phyloP scores from a whole-genome alignment of 1,284 basidiomycete species.

The Ustilago trichophora region DNA sequence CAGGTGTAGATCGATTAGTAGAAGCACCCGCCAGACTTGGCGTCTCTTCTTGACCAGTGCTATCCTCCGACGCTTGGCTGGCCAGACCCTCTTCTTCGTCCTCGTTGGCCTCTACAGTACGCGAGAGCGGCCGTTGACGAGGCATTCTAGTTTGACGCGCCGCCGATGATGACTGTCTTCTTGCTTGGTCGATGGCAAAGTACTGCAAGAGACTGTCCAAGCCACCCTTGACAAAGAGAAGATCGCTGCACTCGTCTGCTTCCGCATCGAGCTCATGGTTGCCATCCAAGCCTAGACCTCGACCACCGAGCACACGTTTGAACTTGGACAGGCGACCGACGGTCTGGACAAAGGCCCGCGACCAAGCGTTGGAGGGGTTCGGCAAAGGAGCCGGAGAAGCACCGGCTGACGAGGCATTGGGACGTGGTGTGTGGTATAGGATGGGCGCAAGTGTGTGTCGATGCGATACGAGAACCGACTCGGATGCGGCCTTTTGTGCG shows the following conservation, averaged over 20 bases:
- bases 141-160: conserved; percentile 2
- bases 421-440: background rate
- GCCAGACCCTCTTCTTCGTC: conserved; percentile 33
- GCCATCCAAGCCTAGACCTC: conserved; percentile 21
- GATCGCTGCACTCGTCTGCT: conserved; percentile 67
- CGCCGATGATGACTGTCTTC: conserved; percentile 10
- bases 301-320: conserved; percentile 73
- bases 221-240: conserved; percentile 54
- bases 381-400: conserved; percentile 40
- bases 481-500: conserved; percentile 37
- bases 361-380: conserved; percentile 71
- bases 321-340: conserved; percentile 82
- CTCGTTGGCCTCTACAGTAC: conserved; percentile 32
- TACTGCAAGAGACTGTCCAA: conserved; percentile 51
- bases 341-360: conserved; percentile 80
- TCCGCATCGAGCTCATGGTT: conserved; percentile 41
- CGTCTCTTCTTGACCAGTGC: conserved; percentile 48
- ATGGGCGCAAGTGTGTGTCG: conserved; percentile 24
- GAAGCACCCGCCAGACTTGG: conserved; percentile 52
- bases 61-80: conserved; percentile 37
- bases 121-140: conserved; percentile 26
- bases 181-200: conserved; percentile 40
- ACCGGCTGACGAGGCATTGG: background rate
- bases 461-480: conserved; percentile 39
- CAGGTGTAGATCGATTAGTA: conserved; percentile 47